Conservation (phyloP, 2,329 filamentous ascomycete species). For the Alternaria atra region DNA sequence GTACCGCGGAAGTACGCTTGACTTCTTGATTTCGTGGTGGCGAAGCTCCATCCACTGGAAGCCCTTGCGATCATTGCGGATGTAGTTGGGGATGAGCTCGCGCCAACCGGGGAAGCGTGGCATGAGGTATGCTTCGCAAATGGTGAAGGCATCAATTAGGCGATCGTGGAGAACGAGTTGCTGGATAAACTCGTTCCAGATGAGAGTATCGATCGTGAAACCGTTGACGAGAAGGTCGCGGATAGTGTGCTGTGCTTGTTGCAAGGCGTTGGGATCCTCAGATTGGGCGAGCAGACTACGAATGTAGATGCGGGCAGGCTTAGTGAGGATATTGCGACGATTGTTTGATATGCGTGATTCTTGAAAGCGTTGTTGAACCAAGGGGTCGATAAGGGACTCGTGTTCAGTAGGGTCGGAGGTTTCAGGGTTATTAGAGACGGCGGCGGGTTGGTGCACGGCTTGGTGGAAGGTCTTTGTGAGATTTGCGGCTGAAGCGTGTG, state of each 20-base stretch:
- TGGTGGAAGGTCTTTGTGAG: conserved; percentile 45
- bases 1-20: conserved; percentile 52
- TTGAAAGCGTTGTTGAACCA: conserved; percentile 27
- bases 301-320: conserved; percentile 62
- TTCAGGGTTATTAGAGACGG: conserved; percentile 15
- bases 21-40: conserved; percentile 33
- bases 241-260: conserved; percentile 52
- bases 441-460: conserved; percentile 46
- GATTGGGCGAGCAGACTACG: conserved; percentile 61
- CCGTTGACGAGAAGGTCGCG: conserved; percentile 69
- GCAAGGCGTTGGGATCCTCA: conserved; percentile 29
- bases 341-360: conserved; percentile 37
- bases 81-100: conserved; percentile 31
- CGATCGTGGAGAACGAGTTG: conserved; percentile 68
- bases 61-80: conserved; percentile 30
- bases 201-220: conserved; percentile 76
- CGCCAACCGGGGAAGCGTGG: conserved; percentile 79
- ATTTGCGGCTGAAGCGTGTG: conserved; percentile 63
- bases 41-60: conserved; percentile 44
- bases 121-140: conserved; percentile 83
- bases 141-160: conserved; percentile 72
- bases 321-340: conserved; percentile 60
- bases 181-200: conserved; percentile 83
- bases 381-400: conserved; percentile 32
- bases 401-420: neutral